These are phyloP conservation scores for Trypanosoma rangeli DNA, from an alignment of 208 protist species.

Conservation along the genomic window DNA sequence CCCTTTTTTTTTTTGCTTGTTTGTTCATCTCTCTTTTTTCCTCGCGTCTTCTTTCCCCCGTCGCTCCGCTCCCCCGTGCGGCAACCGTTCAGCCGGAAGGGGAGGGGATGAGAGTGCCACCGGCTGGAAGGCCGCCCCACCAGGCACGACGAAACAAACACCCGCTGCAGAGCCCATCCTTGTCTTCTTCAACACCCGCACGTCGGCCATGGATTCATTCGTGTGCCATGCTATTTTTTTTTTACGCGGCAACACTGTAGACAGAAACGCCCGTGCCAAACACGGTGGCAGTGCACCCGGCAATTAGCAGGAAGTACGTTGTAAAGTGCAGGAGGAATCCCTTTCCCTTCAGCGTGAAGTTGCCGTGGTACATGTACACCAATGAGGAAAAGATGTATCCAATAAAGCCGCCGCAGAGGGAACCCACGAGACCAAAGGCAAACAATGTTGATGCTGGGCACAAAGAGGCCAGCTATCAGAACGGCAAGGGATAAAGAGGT, in stretches of 20 bases:
- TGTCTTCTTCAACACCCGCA: too few species aligned
- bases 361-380: constrained; percentile 63
- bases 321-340: constrained; percentile 38
- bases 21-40: too few species aligned
- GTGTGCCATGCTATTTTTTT: too few species aligned
- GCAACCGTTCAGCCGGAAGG: too few species aligned
- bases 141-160: too few species aligned
- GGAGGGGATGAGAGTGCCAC: too few species aligned
- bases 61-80: too few species aligned
- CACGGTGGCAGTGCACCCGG: constrained; percentile 42
- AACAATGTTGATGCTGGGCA: constrained; percentile 80
- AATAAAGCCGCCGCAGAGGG: constrained; percentile 56
- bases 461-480: constrained; percentile 62
- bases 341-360: constrained; percentile 37
- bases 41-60: too few species aligned
- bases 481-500: constrained; percentile 26
- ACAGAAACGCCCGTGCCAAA: constrained; percentile 63
- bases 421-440: constrained; percentile 63
- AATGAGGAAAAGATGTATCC: constrained; percentile 69
- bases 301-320: constrained; percentile 55
- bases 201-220: too few species aligned
- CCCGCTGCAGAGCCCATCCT: too few species aligned
- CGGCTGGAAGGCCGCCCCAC: too few species aligned
- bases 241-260: constrained; percentile 29
- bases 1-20: too few species aligned